These are phyloP conservation scores for Discostella stelligera DNA, from an alignment of 352 stramenopile species.

Conservation along the genomic window DNA sequence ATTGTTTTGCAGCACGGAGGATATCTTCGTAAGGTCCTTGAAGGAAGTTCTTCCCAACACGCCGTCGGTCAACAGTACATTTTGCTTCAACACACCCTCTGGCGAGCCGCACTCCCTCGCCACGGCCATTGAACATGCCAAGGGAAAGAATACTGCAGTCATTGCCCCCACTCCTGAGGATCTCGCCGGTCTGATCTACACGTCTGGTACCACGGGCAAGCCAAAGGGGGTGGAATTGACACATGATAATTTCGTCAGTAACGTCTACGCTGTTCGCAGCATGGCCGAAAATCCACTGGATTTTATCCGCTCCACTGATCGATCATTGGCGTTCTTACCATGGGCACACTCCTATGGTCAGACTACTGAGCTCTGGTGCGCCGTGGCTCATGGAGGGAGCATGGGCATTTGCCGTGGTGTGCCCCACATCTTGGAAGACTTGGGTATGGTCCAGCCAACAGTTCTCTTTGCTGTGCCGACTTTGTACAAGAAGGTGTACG, in stretches of 20 bases:
- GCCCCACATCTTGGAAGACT: constrained; percentile 56
- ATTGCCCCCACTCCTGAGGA: constrained; percentile 56
- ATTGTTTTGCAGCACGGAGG: constrained; percentile 60
- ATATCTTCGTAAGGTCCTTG: constrained; percentile 65
- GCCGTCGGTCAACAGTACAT: constrained; percentile 31
- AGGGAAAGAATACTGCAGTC: constrained; percentile 31
- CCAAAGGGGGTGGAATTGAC: constrained; percentile 85
- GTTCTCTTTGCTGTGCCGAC: constrained; percentile 79
- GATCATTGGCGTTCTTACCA: constrained; percentile 80
- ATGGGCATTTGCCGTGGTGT: constrained; percentile 67
- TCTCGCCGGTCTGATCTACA: constrained; percentile 82
- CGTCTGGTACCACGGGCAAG: constrained; percentile 80
- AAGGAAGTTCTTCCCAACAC: constrained; percentile 52
- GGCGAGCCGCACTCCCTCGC: constrained; percentile 46
- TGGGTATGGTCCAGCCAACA: constrained; percentile 73
- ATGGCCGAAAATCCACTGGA: constrained; percentile 60
- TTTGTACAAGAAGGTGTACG: constrained; percentile 82
- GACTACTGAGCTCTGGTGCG: constrained; percentile 73
- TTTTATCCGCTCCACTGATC: constrained; percentile 53
- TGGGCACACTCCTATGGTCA: constrained; percentile 83
- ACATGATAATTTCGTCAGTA: constrained; percentile 83
- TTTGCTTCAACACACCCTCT: constrained; percentile 54
- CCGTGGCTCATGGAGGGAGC: constrained; percentile 62
- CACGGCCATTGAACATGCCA: constrained; percentile 45
- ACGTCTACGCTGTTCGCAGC: constrained; percentile 63